Base-by-base conservation (phyloP, 2,329 filamentous ascomycete species). In the Dothideomycetidae sp. region DNA sequence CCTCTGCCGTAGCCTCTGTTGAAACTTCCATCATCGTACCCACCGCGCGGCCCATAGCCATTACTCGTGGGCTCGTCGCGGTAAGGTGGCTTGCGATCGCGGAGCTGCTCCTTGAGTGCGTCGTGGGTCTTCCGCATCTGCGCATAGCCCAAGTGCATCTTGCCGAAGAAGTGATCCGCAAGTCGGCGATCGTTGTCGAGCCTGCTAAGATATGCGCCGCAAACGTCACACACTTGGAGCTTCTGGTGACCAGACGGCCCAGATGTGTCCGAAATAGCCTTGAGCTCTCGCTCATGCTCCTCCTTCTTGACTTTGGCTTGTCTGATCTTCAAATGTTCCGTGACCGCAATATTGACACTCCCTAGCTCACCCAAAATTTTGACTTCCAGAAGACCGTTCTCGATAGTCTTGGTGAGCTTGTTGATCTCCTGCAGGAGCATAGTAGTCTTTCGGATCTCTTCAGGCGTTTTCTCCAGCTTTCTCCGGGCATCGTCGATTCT, bases 111-210 rank as follows among this genome's bases (percentile, higher is more conserved):
- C 36, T 79, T 79, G 44, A 98, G 75, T n/a, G 72, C 66, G 39
- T 93, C 85, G 52, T 75, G 85, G 3, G 85, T 90, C 68, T 90
- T 93, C 50, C 90, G 75, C 90, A 98, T 98, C 62, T 93, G 83
- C 11, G 90, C 90, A 56, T 96, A 98, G 0, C 90, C 90, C 40
- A 98, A 64, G 55, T 98, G 90, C 90, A 98, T 98, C 68, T 98
- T 98, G 14, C 90, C 90, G 59, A 94, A 96, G 56, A 98, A 98
- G 58, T 98, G 90, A 56, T 98, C 90, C 13, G 90, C 90, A 53
- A 98, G 59, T 18, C 90, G 72, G 23, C 90, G 73, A 57, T 98
- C 90, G 54, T 98, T 98, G 56, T 98, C 90, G 19, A 98, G 70
- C 14, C 90, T 67, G 44, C 78, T 85, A 26, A 98, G 70, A 57